phyloP scores from a whole-genome alignment of 2,329 filamentous ascomycete genomes.

The Didymella sp. region DNA sequence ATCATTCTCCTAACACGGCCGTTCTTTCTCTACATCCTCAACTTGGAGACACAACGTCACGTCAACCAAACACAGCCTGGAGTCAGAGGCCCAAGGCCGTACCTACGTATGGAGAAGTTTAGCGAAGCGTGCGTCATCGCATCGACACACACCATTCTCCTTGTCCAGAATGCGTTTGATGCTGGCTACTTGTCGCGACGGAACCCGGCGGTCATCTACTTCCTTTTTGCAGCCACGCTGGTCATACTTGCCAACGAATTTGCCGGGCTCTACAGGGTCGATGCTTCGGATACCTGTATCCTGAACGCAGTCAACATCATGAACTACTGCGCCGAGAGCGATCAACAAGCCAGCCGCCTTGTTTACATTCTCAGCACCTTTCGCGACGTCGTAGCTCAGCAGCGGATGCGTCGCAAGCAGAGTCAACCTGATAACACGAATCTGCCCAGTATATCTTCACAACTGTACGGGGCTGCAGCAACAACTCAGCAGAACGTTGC shows the following conservation, averaged over 20 bases:
- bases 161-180: constrained; percentile 52
- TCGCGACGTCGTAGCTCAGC: constrained; percentile 47
- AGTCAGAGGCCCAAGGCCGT: constrained; percentile 36
- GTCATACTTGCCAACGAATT: constrained; percentile 53
- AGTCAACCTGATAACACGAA: constrained; percentile 30
- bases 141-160: constrained; percentile 51
- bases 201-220: constrained; percentile 52
- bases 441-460: constrained; percentile 45
- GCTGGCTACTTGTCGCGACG: constrained; percentile 51
- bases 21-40: constrained; percentile 67
- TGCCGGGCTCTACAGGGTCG: constrained; percentile 44
- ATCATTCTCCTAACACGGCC: constrained; percentile 69
- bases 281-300: constrained; percentile 47
- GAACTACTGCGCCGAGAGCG: constrained; percentile 51
- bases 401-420: constrained; percentile 39
- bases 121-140: constrained; percentile 54
- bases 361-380: constrained; percentile 50
- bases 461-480: constrained; percentile 38
- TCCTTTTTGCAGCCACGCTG: constrained; percentile 52
- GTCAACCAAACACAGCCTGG: constrained; percentile 35
- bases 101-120: constrained; percentile 57
- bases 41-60: constrained; percentile 50
- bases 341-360: constrained; percentile 50
- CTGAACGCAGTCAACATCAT: constrained; percentile 50
- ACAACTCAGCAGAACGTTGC: constrained; percentile 18